Evolutionary conservation across 2,329 filamentous ascomycete species (phyloP).

Genomic region (Ilyonectria sp.): DNA sequence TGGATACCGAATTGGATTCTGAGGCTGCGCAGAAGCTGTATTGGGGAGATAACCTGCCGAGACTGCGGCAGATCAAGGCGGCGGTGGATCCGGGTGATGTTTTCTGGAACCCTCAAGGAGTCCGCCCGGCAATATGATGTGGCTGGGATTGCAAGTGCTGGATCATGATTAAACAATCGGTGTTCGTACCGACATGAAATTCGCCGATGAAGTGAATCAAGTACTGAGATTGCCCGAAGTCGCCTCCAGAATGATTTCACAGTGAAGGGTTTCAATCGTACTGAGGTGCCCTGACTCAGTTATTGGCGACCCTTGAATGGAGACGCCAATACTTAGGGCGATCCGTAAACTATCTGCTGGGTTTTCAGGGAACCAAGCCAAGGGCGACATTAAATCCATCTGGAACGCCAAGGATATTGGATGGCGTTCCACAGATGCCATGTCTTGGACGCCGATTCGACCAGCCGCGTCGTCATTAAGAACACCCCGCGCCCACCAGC

Average conservation of each 20-base stretch:
- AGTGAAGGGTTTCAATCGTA: neutral
- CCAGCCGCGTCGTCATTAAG: conserved; percentile 18
- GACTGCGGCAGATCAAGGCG: conserved; percentile 54
- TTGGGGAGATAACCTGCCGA: conserved; percentile 54
- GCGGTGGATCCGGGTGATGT: conserved; percentile 55
- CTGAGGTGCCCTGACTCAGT: neutral
- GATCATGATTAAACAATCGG: neutral
- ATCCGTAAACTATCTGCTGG: conserved; percentile 2
- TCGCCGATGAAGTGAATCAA: neutral
- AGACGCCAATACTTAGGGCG: neutral
- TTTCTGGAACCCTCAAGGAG: conserved; percentile 58
- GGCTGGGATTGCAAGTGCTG: neutral
- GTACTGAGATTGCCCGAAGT: too few species aligned
- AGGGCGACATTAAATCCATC: conserved; percentile 18
- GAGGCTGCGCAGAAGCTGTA: conserved; percentile 53
- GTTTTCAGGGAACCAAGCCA: neutral
- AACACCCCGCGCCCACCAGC: conserved; percentile 6
- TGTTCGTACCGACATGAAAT: too few species aligned
- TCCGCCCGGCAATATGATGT: conserved; percentile 31
- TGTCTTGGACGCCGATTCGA: conserved; percentile 18
- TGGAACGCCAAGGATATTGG: conserved; percentile 5
- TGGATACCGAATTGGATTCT: conserved; percentile 54
- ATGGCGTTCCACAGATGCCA: neutral
- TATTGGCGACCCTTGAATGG: neutral
- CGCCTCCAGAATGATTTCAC: neutral